Percentiles rank a stretch among this genome's conserved stretches.
These are phyloP conservation scores for Malassezia japonica DNA, from an alignment of 1,284 basidiomycete species.

Conservation along the genomic window DNA sequence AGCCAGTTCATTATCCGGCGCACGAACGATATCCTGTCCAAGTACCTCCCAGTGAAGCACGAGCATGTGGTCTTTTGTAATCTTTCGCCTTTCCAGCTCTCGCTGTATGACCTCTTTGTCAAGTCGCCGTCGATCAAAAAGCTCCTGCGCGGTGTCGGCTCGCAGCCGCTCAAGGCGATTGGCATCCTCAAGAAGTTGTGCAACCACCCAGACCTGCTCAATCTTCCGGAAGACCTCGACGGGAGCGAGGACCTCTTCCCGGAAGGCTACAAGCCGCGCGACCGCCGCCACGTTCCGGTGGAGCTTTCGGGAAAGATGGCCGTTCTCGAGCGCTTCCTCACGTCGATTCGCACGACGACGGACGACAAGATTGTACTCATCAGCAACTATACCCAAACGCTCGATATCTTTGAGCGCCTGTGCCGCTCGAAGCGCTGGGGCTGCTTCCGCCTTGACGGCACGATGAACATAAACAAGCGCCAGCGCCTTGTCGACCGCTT, in stretches of 20 bases:
- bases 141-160: conserved; percentile 75
- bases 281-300: conserved; percentile 35
- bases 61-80: conserved; percentile 97
- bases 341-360: conserved; percentile 36
- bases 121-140: conserved; percentile 88
- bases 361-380: conserved; percentile 96
- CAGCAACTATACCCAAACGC: conserved; percentile 94
- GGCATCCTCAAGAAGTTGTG: conserved; percentile 93
- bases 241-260: conserved; percentile 78
- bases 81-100: conserved; percentile 75
- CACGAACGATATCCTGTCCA: conserved; percentile 92
- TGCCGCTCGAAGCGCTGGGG: conserved; percentile 61
- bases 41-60: conserved; percentile 96
- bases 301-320: conserved; percentile 56
- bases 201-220: conserved; percentile 89
- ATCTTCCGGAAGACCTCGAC: conserved; percentile 73
- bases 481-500: conserved; percentile 96
- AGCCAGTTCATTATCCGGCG: conserved; percentile 94
- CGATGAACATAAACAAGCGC: conserved; percentile 84
- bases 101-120: conserved; percentile 85
- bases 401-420: conserved; percentile 60
- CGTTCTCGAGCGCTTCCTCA: conserved; percentile 63
- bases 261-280: conserved; percentile 61
- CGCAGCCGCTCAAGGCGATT: conserved; percentile 94
- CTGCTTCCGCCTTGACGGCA: conserved; percentile 83